A percentile compares a stretch with the other conserved stretches of the same genome.
Evolutionary conservation across 306 rosid genomes (phyloP).

Genomic region (Gillenia trifoliata): DNA sequence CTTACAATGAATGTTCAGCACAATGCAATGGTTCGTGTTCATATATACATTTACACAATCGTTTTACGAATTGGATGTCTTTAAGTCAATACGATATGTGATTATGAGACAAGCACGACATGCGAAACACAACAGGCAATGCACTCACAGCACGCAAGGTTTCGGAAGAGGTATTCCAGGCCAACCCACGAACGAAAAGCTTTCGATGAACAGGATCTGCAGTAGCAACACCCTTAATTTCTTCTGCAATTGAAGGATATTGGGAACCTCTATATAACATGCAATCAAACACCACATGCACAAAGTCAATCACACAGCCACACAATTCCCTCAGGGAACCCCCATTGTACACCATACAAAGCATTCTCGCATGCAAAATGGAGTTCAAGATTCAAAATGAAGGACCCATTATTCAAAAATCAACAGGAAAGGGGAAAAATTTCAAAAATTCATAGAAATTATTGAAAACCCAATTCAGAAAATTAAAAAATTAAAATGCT

Average conservation of each 20-base stretch:
- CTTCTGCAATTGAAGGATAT: conserved; percentile 79
- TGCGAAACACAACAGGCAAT: conserved; percentile 52
- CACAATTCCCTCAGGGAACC: conserved; percentile 21
- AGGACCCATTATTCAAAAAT: neutral
- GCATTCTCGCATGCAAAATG: conserved; percentile 24
- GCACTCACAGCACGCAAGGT: conserved; percentile 91
- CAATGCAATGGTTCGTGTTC: neutral
- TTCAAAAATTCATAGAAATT: neutral
- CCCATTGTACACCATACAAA: neutral
- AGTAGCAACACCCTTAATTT: conserved; percentile 75
- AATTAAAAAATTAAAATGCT: neutral
- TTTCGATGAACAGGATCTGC: conserved; percentile 75
- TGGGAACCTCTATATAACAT: conserved; percentile 90
- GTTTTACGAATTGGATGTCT: neutral
- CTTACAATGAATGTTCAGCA: neutral
- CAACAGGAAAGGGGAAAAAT: neutral
- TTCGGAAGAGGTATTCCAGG: conserved; percentile 69
- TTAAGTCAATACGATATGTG: conserved; percentile 11
- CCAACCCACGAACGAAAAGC: conserved; percentile 94
- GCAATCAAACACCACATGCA: conserved; percentile 82
- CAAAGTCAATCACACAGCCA: conserved; percentile 72
- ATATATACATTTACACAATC: neutral
- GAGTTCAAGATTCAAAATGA: neutral
- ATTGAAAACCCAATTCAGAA: neutral
- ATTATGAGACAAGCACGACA: conserved; percentile 49